Evolutionary conservation across 768 basidiomycete species (phyloP).

Genomic region (Cubamyces sp.): DNA sequence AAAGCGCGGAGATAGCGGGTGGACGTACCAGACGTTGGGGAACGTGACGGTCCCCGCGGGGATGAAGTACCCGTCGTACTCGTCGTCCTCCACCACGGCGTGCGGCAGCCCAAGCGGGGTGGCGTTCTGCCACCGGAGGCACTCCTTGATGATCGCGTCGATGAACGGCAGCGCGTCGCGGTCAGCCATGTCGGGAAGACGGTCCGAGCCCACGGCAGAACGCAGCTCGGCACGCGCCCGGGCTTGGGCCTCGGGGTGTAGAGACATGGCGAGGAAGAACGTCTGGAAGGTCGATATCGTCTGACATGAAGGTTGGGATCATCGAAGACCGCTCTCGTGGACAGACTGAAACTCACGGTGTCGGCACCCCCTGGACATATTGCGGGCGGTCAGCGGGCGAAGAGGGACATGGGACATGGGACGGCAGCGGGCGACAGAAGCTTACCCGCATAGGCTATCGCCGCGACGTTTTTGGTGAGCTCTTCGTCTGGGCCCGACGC

Average conservation of each 20-base stretch:
- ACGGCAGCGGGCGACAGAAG: background rate
- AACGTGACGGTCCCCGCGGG: slow-evolving; percentile 24
- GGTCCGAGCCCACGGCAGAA: slow-evolving; percentile 28
- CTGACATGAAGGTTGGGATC: slow-evolving; percentile 9
- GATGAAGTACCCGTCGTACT: slow-evolving; percentile 26
- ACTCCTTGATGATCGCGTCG: slow-evolving; percentile 37
- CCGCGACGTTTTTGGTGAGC: slow-evolving; percentile 20
- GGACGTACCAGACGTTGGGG: slow-evolving; percentile 22
- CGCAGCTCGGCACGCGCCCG: slow-evolving; percentile 36
- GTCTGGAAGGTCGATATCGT: slow-evolving; percentile 28
- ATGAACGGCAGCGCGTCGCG: slow-evolving; percentile 33
- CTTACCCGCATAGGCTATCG: slow-evolving; percentile 27
- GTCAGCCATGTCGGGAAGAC: slow-evolving; percentile 32
- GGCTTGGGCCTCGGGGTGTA: slow-evolving; percentile 31
- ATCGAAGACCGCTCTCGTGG: background rate
- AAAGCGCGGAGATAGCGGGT: background rate
- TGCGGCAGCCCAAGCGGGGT: slow-evolving; percentile 30
- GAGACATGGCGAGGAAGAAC: slow-evolving; percentile 35
- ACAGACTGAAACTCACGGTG: slow-evolving; percentile 19
- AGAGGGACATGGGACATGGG: no score
- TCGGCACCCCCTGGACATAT: slow-evolving; percentile 26
- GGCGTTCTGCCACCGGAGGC: slow-evolving; percentile 37
- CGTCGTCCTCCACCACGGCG: slow-evolving; percentile 19
- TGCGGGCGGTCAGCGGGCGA: no score
- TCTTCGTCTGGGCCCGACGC: slow-evolving; percentile 14